These are phyloP conservation scores for Acacia pycnantha DNA, from an alignment of 331 rosid genomes.

Conservation along the genomic window DNA sequence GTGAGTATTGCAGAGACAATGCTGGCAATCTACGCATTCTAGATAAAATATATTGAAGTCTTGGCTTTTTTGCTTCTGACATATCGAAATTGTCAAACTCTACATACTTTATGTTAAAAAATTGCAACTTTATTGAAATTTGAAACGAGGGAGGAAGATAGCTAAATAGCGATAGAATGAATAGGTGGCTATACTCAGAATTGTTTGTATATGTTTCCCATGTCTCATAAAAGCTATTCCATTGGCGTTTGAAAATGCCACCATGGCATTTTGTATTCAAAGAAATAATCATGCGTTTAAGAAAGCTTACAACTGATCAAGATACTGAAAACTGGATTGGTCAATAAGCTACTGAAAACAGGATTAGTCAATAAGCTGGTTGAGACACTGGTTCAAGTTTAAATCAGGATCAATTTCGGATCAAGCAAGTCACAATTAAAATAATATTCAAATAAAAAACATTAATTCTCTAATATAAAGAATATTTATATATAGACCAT, in stretches of 20 bases:
- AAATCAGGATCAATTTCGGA: too few species aligned
- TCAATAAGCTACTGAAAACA: too few species aligned
- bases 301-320: background rate
- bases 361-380: too few species aligned
- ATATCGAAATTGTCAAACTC: background rate
- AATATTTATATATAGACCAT: too few species aligned
- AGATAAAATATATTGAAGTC: background rate
- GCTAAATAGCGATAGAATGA: background rate
- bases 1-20: background rate
- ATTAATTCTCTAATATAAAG: too few species aligned
- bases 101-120: background rate
- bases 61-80: background rate
- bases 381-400: too few species aligned
- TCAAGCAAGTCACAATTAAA: too few species aligned
- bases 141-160: background rate
- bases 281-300: background rate
- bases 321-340: too few species aligned
- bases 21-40: constrained; percentile 9
- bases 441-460: too few species aligned
- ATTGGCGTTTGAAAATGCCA: background rate
- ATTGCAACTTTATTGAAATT: background rate
- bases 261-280: background rate
- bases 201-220: background rate
- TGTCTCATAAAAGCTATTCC: background rate
- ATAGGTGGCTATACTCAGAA: background rate